Base-by-base conservation (phyloP, 768 basidiomycete species). In the Candolleomyces eurysporus region DNA sequence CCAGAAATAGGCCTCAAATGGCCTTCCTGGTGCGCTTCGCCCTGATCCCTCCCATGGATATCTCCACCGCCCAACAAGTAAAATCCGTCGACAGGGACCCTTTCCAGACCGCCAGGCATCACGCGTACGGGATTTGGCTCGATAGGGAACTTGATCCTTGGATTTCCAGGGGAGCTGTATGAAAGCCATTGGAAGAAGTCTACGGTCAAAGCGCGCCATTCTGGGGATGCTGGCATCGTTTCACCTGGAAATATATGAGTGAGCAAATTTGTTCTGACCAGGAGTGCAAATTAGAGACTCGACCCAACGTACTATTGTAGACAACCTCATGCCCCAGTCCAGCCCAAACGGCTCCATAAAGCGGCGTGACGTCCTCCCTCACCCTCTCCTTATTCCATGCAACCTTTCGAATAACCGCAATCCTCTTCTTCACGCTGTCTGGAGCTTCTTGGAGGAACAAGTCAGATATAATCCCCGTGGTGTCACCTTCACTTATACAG, bases 401-500 rank as follows among this genome's bases (percentile, higher is more conserved):
- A 0, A 67, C 57, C 14, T 63, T 66, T 14, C 71, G 63, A 32
- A 76, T 60, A 17, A 74, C 73, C 2, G 75, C 74, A 9, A 75
- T 71, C 48, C 63, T 73, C 1, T 73, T 72, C 6, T 73, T 74
- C 30, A 49, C 62, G 10, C 67, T 64, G 9, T 19, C 59, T 48
- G 72, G 73, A 0, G 70, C 69, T 51, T 73, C 67, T 46, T 6
- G 45, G 45, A 46, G 10, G 32, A 32, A 53, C 21, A 53, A 16
- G 7, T 53, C 21, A n/a, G 74, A 75, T 4, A 75, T 67, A 10
- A 64, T 62, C 16, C 66, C 71, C 0, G 73, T 74, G 11, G 61
- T 75, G 7, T 68, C 68, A 14, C 69, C 71, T 40, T 75, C 73
- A 3, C 73, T 73, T 8, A 76, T 76, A 58, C 75, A 75, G 52